phyloP scores from a whole-genome alignment of 805 yeast species.

The Candida andamanensis region DNA sequence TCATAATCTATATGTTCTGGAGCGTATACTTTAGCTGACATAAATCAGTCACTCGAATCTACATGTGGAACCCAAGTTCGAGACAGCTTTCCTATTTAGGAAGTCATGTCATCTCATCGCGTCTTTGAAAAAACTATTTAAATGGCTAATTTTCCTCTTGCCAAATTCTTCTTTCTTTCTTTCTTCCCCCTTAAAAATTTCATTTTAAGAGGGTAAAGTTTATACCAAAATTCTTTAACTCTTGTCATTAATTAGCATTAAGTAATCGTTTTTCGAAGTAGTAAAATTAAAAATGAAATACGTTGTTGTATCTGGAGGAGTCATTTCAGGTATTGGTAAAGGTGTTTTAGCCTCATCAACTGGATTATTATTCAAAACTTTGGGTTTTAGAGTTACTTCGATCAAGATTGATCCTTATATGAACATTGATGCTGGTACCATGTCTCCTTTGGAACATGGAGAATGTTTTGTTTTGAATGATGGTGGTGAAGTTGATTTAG shows the following conservation, averaged over 20 bases:
- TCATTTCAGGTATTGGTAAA: slow-evolving; percentile 97
- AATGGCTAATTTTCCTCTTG: slow-evolving; percentile 8
- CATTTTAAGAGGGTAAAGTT: slow-evolving; percentile 37
- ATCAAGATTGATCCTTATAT: slow-evolving; percentile 98
- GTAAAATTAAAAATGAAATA: slow-evolving; percentile 64
- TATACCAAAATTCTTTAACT: neutral
- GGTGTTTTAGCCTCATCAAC: slow-evolving; percentile 98
- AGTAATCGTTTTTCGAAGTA: no score
- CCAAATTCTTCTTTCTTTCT: slow-evolving; percentile 10
- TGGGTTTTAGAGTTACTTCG: slow-evolving; percentile 92
- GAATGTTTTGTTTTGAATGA: slow-evolving; percentile 97
- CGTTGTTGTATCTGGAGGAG: slow-evolving; percentile 99
- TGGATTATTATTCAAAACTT: slow-evolving; percentile 87
- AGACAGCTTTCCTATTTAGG: slow-evolving; percentile 2
- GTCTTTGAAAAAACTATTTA: slow-evolving; percentile 9
- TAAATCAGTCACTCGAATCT: no score
- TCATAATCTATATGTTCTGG: no score
- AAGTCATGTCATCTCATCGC: slow-evolving; percentile 6
- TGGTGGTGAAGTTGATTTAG: slow-evolving; percentile 99
- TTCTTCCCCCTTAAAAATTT: slow-evolving; percentile 42
- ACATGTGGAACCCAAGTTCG: no score
- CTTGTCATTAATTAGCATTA: neutral
- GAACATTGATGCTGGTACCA: slow-evolving; percentile 99
- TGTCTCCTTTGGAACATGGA: slow-evolving; percentile 99
- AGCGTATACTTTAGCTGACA: no score